phyloP scores from a whole-genome alignment of 352 stramenopile species.

The Pythium sukuiense region DNA sequence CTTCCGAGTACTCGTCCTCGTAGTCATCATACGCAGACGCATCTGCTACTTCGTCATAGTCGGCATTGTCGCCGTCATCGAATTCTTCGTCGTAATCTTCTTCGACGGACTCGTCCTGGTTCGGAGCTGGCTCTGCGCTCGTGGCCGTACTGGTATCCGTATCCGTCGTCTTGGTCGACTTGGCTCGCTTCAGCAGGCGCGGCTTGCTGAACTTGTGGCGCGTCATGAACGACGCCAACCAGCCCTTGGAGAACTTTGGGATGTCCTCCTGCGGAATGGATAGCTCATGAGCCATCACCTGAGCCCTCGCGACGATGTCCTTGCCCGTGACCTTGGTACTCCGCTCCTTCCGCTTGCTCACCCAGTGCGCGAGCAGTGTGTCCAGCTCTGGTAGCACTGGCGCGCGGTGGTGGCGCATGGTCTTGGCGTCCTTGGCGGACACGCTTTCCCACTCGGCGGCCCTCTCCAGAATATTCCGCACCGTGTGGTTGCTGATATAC shows the following conservation, averaged over 20 bases:
- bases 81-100: neutral
- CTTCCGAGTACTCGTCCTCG: constrained; percentile 1
- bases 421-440: constrained; percentile 16
- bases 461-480: constrained; percentile 23
- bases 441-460: constrained; percentile 27
- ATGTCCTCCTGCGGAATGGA: constrained; percentile 16
- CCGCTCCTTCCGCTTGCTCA: constrained; percentile 18
- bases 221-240: constrained; percentile 24
- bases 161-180: neutral
- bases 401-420: constrained; percentile 19
- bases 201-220: constrained; percentile 23
- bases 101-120: neutral
- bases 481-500: constrained; percentile 29
- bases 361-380: constrained; percentile 22
- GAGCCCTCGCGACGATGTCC: constrained; percentile 21
- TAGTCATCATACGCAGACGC: neutral
- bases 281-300: constrained; percentile 16
- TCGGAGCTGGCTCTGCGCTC: neutral
- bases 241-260: constrained; percentile 31
- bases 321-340: constrained; percentile 14
- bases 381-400: constrained; percentile 18
- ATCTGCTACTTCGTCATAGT: constrained; percentile 5
- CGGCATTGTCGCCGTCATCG: constrained; percentile 1
- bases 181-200: constrained; percentile 1
- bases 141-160: neutral